Percentiles rank a stretch among this genome's conserved stretches.
Evolutionary conservation across 345 rosid genomes (phyloP).

Genomic region (Salix purpurea): DNA sequence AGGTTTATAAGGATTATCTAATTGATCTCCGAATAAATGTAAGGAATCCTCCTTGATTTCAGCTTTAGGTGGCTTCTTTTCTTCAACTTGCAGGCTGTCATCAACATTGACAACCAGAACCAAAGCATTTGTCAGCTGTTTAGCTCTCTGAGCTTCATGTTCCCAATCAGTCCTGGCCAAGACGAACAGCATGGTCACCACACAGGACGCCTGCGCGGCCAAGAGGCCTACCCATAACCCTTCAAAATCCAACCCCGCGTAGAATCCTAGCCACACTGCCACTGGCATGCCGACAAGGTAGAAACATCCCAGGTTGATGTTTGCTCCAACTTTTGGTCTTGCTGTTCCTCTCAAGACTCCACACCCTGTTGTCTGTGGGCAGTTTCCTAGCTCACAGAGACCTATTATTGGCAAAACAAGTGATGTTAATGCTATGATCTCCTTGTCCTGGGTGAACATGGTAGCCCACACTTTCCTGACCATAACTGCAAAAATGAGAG

Average conservation of each 20-base stretch:
- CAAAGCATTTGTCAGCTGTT: slow-evolving; percentile 38
- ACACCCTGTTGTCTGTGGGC: slow-evolving; percentile 82
- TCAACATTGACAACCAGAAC: slow-evolving; percentile 8
- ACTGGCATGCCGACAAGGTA: slow-evolving; percentile 80
- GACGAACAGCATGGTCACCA: slow-evolving; percentile 53
- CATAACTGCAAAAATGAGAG: slow-evolving; percentile 42
- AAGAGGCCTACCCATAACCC: slow-evolving; percentile 81
- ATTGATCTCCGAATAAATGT: slow-evolving; percentile 15
- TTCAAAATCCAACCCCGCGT: slow-evolving; percentile 50
- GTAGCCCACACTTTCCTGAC: slow-evolving; percentile 68
- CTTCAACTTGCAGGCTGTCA: slow-evolving; percentile 24
- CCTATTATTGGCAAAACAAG: slow-evolving; percentile 75
- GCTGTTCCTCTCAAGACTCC: slow-evolving; percentile 86
- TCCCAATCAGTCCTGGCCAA: slow-evolving; percentile 69
- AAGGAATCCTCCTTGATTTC: slow-evolving; percentile 40
- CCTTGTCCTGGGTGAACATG: slow-evolving; percentile 61
- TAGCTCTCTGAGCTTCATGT: slow-evolving; percentile 50
- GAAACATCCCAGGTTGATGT: slow-evolving; percentile 77
- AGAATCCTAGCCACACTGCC: slow-evolving; percentile 64
- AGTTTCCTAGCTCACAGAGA: slow-evolving; percentile 82
- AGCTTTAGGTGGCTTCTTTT: slow-evolving; percentile 21
- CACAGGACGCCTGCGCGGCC: slow-evolving; percentile 82
- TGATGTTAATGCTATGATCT: slow-evolving; percentile 59
- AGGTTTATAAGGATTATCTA: slow-evolving; percentile 13
- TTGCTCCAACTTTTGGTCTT: slow-evolving; percentile 76